phyloP scores from a whole-genome alignment of 306 rosid species.

The Delonix regia region DNA sequence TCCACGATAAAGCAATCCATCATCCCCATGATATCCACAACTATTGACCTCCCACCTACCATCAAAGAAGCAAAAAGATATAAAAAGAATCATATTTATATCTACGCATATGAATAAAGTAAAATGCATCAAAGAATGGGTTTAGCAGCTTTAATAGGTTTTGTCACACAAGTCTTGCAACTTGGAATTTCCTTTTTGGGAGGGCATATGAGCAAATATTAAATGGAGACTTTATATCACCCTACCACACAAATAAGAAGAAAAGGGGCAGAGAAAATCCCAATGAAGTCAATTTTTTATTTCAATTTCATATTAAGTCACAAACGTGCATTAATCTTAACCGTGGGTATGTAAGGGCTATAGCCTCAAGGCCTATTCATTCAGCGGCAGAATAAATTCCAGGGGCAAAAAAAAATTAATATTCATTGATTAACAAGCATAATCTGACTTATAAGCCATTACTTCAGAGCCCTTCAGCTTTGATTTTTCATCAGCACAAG shows the following conservation, averaged over 20 bases:
- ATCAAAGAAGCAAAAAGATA: not conserved
- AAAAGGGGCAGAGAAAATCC: not conserved
- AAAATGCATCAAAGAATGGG: not conserved
- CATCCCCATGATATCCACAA: slow-evolving; percentile 97
- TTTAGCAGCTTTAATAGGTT: not conserved
- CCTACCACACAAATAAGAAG: not conserved
- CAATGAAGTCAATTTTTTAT: not conserved
- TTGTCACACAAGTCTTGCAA: not conserved
- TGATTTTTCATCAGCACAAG: not conserved
- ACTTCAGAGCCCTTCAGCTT: not conserved
- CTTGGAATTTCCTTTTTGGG: not conserved
- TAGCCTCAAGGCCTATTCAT: not conserved
- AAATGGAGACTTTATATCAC: not conserved
- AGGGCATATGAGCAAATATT: not conserved
- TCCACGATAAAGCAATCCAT: slow-evolving; percentile 87
- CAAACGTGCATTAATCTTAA: not conserved
- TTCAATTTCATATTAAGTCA: not conserved
- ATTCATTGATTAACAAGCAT: not conserved
- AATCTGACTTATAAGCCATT: not conserved
- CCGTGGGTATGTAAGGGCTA: too few species aligned
- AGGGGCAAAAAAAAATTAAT: not conserved
- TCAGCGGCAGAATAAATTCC: not conserved
- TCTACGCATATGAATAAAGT: not conserved
- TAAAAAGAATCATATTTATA: not conserved
- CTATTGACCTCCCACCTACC: slow-evolving; percentile 95